These are phyloP conservation scores for Sporothrix protearum DNA, from an alignment of 2,329 filamentous ascomycete species.

Conservation along the genomic window DNA sequence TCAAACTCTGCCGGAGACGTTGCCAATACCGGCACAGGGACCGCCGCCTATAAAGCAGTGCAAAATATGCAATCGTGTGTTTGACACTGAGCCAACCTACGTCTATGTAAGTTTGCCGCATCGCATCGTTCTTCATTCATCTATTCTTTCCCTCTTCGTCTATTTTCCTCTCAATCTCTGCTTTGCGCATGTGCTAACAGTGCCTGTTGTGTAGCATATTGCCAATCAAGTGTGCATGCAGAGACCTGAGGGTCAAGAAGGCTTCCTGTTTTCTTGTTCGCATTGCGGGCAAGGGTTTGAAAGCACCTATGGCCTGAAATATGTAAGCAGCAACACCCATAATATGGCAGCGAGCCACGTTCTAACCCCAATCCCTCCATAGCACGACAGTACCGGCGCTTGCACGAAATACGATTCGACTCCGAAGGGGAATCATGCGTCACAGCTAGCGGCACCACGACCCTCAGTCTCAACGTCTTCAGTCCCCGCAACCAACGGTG, in stretches of 20 bases:
- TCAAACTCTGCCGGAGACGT: not conserved
- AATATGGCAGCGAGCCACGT: not conserved
- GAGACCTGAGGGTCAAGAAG: constrained; percentile 29
- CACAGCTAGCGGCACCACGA: not conserved
- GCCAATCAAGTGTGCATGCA: constrained; percentile 19
- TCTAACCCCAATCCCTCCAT: not conserved
- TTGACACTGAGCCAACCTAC: constrained; percentile 35
- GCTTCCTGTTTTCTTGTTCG: constrained; percentile 42
- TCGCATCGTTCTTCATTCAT: not conserved
- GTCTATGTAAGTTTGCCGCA: constrained; percentile 34
- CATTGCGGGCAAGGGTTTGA: constrained; percentile 47
- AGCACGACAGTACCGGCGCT: not conserved
- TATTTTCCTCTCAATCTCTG: not conserved
- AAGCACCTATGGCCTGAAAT: constrained; percentile 41
- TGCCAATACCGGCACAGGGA: not conserved
- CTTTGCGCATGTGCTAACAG: not conserved
- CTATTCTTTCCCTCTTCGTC: not conserved
- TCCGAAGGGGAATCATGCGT: not conserved
- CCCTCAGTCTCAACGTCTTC: not conserved
- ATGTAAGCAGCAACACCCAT: constrained; percentile 35
- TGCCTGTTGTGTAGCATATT: not conserved
- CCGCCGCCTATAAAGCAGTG: constrained; percentile 29
- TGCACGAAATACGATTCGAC: not conserved
- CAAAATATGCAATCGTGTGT: constrained; percentile 36
- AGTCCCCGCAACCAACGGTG: not conserved